Conservation (phyloP, 1,284 basidiomycete genomes). For the Sporisorium sorghi region DNA sequence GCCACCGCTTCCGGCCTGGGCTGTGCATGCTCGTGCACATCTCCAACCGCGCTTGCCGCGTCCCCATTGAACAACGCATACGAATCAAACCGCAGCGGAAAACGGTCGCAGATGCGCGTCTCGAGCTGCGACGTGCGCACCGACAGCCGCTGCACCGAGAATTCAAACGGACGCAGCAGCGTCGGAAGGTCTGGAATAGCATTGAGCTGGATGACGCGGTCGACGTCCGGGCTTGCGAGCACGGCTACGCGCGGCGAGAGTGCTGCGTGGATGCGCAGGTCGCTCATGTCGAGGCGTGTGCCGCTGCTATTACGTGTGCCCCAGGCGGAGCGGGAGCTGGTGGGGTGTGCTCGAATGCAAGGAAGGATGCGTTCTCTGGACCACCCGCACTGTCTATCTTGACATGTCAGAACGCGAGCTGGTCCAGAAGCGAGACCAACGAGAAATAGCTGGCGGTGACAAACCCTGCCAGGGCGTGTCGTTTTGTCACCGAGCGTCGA, state of each 20-base stretch:
- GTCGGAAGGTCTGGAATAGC: constrained; percentile 53
- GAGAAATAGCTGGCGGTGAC: too few species aligned
- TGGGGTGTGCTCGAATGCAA: too few species aligned
- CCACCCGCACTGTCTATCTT: not conserved
- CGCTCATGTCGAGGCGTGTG: too few species aligned
- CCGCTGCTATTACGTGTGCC: too few species aligned
- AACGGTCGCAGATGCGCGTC: constrained; percentile 49
- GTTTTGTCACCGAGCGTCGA: too few species aligned
- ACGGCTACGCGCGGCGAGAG: constrained; percentile 64
- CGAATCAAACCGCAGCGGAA: constrained; percentile 62
- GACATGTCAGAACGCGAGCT: constrained; percentile 11
- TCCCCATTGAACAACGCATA: constrained; percentile 49
- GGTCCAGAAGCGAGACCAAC: too few species aligned
- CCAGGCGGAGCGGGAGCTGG: too few species aligned
- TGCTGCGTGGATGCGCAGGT: constrained; percentile 55
- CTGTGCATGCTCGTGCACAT: constrained; percentile 5
- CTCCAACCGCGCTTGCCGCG: constrained; percentile 19
- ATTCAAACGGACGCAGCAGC: constrained; percentile 63
- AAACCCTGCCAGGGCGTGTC: too few species aligned
- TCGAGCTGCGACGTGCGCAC: constrained; percentile 66
- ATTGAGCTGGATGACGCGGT: constrained; percentile 46
- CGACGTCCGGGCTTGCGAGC: constrained; percentile 60
- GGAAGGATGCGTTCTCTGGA: not conserved
- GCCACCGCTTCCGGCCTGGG: constrained; percentile 23
- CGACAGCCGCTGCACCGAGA: constrained; percentile 45